A percentile compares a stretch with the other conserved stretches of the same genome.
Conservation (phyloP, 1,284 basidiomycete species). For the Entoloma clypeatum region DNA sequence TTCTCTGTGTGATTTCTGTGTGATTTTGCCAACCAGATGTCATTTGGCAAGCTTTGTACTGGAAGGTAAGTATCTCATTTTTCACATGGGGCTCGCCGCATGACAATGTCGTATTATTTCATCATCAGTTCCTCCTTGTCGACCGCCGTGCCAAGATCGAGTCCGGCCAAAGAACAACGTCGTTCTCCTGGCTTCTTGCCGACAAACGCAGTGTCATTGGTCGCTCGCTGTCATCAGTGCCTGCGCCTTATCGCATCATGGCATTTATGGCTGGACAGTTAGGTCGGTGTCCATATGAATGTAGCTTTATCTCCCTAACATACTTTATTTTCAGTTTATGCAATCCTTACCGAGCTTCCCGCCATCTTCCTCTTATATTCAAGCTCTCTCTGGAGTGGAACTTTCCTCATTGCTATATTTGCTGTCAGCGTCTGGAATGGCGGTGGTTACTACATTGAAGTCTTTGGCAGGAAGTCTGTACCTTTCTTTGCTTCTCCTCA, state of each 20-base stretch:
- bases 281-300: slow-evolving; percentile 41
- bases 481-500: slow-evolving; percentile 2
- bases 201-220: slow-evolving; percentile 85
- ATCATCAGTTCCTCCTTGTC: slow-evolving; percentile 82
- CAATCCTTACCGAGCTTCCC: slow-evolving; percentile 82
- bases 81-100: slow-evolving; percentile 1
- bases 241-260: slow-evolving; percentile 58
- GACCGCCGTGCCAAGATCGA: slow-evolving; percentile 82
- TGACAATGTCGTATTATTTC: too few species aligned
- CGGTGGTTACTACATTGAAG: slow-evolving; percentile 88
- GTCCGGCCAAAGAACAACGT: slow-evolving; percentile 83
- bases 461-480: slow-evolving; percentile 88
- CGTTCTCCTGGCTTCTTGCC: slow-evolving; percentile 80
- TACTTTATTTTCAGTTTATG: slow-evolving; percentile 57
- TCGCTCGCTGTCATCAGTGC: slow-evolving; percentile 56
- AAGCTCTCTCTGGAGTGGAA: slow-evolving; percentile 67
- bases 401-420: slow-evolving; percentile 78
- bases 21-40: slow-evolving; percentile 51
- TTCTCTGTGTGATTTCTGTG: slow-evolving; percentile 7
- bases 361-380: slow-evolving; percentile 80
- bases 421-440: slow-evolving; percentile 83
- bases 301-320: not conserved
- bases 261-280: slow-evolving; percentile 87
- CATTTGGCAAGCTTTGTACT: slow-evolving; percentile 86
- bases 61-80: slow-evolving; percentile 56